Evolutionary conservation across 1,284 basidiomycete species (phyloP).

Genomic region (Cryptococcus amylolentus): DNA sequence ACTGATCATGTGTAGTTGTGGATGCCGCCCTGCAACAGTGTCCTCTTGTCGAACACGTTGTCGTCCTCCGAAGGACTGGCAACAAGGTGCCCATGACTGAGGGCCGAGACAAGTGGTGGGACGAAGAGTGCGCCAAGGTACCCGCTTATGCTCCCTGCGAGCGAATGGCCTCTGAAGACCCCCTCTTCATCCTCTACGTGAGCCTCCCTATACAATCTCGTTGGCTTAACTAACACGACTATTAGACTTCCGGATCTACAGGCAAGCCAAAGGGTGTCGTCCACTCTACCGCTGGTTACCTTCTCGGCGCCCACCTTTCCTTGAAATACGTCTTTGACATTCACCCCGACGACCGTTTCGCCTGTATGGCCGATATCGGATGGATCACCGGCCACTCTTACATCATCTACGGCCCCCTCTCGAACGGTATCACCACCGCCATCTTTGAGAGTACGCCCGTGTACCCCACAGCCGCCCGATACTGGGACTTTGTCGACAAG

Average conservation of each 20-base stretch:
- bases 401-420: constrained; percentile 93
- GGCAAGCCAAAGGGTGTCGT: constrained; percentile 97
- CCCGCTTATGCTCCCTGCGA: constrained; percentile 86
- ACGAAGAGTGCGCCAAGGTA: constrained; percentile 81
- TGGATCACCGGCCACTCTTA: constrained; percentile 99
- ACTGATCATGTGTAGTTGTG: constrained; percentile 56
- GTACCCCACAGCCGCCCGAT: constrained; percentile 91
- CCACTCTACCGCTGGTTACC: constrained; percentile 90
- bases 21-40: constrained; percentile 86
- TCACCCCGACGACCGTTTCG: constrained; percentile 86
- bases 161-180: constrained; percentile 85
- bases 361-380: constrained; percentile 98
- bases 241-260: constrained; percentile 88
- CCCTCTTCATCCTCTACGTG: constrained; percentile 95
- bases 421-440: constrained; percentile 81
- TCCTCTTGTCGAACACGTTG: constrained; percentile 81
- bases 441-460: constrained; percentile 97
- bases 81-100: constrained; percentile 74
- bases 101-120: constrained; percentile 94
- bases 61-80: constrained; percentile 88
- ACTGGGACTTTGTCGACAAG: constrained; percentile 94
- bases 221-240: constrained; percentile 6
- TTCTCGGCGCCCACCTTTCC: constrained; percentile 84
- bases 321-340: constrained; percentile 97
- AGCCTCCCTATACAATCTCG: constrained; percentile 40